Evolutionary conservation across 352 stramenopile genomes (phyloP).

Genomic region (Phytophthora tubulina): DNA sequence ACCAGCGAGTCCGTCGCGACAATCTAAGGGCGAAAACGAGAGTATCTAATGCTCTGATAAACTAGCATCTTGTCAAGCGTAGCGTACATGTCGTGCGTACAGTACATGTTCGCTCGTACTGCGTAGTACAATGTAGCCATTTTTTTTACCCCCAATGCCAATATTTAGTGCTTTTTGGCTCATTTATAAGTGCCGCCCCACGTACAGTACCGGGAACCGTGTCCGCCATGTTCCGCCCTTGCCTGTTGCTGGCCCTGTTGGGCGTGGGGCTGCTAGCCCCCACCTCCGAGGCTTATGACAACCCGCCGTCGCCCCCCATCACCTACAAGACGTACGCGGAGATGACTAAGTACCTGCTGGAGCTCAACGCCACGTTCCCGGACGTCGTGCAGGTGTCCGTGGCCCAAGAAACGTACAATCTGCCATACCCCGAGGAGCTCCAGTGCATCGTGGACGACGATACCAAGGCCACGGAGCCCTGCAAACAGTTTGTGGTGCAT

Average conservation of each 20-base stretch:
- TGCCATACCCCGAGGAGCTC: constrained; percentile 80
- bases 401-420: constrained; percentile 83
- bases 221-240: constrained; percentile 17
- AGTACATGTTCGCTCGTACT: not conserved
- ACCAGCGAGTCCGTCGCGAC: constrained; percentile 66
- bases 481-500: constrained; percentile 89
- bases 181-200: constrained; percentile 5
- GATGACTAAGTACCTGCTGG: constrained; percentile 68
- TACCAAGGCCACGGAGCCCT: constrained; percentile 49
- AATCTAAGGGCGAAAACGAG: constrained; percentile 48
- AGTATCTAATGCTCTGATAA: not conserved
- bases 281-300: not conserved
- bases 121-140: constrained; percentile 20
- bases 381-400: constrained; percentile 83
- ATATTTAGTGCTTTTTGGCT: constrained; percentile 19
- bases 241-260: constrained; percentile 24
- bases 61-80: not conserved
- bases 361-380: constrained; percentile 80
- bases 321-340: constrained; percentile 79
- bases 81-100: not conserved
- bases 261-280: constrained; percentile 8
- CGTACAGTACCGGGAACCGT: no score
- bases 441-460: constrained; percentile 63
- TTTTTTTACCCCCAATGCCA: not conserved
- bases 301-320: constrained; percentile 24